Evolutionary conservation across 164 flowering plant genomes (phyloP).

Genomic region (Vitis riparia): DNA sequence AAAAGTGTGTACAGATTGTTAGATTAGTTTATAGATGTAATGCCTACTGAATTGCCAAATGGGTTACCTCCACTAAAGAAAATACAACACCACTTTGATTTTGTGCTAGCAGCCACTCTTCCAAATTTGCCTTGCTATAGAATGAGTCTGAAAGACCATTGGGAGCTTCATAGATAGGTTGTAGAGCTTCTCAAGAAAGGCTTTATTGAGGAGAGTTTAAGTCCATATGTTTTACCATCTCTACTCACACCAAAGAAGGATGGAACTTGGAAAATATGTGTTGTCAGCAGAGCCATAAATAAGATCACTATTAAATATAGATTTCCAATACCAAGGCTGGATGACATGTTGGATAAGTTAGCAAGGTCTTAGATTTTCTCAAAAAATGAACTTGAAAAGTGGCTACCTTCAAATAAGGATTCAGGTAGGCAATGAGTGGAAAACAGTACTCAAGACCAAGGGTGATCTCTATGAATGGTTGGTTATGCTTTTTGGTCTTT

Average conservation of each 20-base stretch:
- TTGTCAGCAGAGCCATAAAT: too few relatives aligned
- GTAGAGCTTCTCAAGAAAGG: not conserved
- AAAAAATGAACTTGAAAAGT: too few relatives aligned
- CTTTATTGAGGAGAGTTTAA: not conserved
- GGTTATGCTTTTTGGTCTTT: conserved; percentile 6
- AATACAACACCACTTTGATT: not conserved
- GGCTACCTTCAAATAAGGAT: too few relatives aligned
- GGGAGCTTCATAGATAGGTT: not conserved
- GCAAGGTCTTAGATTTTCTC: too few relatives aligned
- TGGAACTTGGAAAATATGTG: too few relatives aligned
- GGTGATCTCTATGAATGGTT: conserved; percentile 6
- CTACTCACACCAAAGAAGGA: not conserved
- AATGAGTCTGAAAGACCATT: not conserved
- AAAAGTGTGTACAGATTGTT: not conserved
- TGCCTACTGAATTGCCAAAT: too few relatives aligned
- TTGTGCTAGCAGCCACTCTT: not conserved
- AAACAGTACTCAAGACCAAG: conserved; percentile 5
- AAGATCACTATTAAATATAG: not conserved
- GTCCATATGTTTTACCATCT: not conserved
- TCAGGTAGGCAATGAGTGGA: conserved; percentile 1
- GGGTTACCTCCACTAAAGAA: not conserved
- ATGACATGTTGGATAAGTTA: not conserved
- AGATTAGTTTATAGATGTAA: not conserved
- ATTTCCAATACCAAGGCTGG: not conserved
- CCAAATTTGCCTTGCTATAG: not conserved